phyloP scores from a whole-genome alignment of 352 stramenopile genomes.

The Pseudoperonospora humuli region DNA sequence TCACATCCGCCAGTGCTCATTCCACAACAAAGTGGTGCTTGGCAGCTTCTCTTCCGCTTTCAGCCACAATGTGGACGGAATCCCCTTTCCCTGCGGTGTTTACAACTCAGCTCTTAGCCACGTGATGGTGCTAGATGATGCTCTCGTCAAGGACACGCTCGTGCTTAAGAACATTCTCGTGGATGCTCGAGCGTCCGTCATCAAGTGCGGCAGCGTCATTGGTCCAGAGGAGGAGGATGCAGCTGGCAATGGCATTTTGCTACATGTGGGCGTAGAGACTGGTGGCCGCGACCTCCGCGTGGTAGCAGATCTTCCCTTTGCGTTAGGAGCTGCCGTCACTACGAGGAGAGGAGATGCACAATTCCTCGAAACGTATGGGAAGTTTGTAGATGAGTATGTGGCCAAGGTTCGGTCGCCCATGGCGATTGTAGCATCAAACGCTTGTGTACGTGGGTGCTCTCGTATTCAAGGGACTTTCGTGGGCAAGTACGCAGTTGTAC shows the following conservation, averaged over 20 bases:
- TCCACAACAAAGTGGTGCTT: slow-evolving; percentile 59
- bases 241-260: slow-evolving; percentile 49
- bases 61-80: slow-evolving; percentile 38
- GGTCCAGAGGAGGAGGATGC: slow-evolving; percentile 9
- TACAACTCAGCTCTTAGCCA: slow-evolving; percentile 65
- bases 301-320: slow-evolving; percentile 67
- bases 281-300: slow-evolving; percentile 64
- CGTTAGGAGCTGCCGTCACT: slow-evolving; percentile 36
- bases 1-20: slow-evolving; percentile 56
- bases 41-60: slow-evolving; percentile 32
- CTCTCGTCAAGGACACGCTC: slow-evolving; percentile 64
- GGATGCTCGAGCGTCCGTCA: slow-evolving; percentile 36
- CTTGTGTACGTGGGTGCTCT: slow-evolving; percentile 49
- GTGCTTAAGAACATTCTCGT: slow-evolving; percentile 46
- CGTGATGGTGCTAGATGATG: slow-evolving; percentile 57
- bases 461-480: slow-evolving; percentile 63
- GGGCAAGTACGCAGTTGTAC: slow-evolving; percentile 42
- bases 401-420: slow-evolving; percentile 30
- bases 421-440: slow-evolving; percentile 42
- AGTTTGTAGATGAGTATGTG: slow-evolving; percentile 48
- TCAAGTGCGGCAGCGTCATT: slow-evolving; percentile 60
- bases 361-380: slow-evolving; percentile 41
- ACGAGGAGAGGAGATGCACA: slow-evolving; percentile 29
- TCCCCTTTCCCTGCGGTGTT: slow-evolving; percentile 48
- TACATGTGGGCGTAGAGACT: slow-evolving; percentile 79